Evolutionary conservation across 2,329 filamentous ascomycete genomes (phyloP), one percentile per base, ranked within the genome.

Genomic region (Didymella glomerata): DNA sequence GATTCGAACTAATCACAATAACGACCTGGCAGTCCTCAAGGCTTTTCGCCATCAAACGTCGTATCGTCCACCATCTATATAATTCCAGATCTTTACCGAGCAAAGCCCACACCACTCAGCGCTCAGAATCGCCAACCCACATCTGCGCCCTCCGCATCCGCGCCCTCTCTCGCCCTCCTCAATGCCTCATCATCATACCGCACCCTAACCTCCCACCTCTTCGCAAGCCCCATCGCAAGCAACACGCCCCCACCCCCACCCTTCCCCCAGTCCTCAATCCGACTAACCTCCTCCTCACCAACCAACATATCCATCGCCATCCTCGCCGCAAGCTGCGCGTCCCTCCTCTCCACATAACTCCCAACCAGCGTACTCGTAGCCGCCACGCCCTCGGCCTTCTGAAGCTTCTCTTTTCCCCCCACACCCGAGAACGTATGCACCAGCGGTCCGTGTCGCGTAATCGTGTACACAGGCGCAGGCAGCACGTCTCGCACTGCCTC

Each of bases 121-220:
- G 2, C 9, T 51, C 34, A 57, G 8, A 32, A 57, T 8, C 54
- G 48, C 54, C 54, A 57, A 28, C 42, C 54, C 7, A 57, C 40
- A 2, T 41, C 36, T 4, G 28, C 48, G 2, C 49, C 55, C 49
- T 53, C 55, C 18, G 22, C 24, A 22, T 53, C 55, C 13, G 48
- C 48, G 1, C 53, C 53, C 48, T 64, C 61, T 60, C 46, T 61
- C 3, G 63, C 66, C 49, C 54, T 57, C 24, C 41, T 58, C 27
- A 67, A 18, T 22, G 53, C 54, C 59, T 68, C 53, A 41, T 64
- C 63, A 32, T 67, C 62, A 59, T 69, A 70, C 51, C 45, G 10
- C 4, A 70, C 55, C 28, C 41, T 64, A 7, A 68, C 65, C 56
- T 68, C 65, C 68, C 68, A 70, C 49, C 57, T 55, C 18, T 5